Conservation (phyloP, 129 eudicot species). For the Cynara cardunculus region DNA sequence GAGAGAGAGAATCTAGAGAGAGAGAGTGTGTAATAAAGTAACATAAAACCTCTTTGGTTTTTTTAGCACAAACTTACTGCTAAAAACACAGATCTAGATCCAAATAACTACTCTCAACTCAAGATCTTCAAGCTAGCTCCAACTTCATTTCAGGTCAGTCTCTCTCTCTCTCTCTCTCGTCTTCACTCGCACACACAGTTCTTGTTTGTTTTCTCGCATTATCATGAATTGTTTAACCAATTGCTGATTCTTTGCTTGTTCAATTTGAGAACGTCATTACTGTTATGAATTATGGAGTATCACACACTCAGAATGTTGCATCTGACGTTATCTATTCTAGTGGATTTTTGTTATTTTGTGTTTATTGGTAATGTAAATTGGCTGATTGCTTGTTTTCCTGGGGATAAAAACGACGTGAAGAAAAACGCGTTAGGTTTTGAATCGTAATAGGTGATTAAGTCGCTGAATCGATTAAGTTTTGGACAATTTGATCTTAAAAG, state of each 20-base stretch:
- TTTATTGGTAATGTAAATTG: not conserved
- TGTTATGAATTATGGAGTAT: not conserved
- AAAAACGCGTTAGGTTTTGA: not conserved
- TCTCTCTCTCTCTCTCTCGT: not conserved
- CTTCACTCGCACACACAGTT: slow-evolving; percentile 2
- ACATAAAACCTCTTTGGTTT: not conserved
- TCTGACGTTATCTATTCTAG: not conserved
- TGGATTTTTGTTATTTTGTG: not conserved
- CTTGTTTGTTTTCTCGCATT: not conserved
- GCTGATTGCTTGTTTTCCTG: slow-evolving; percentile 11
- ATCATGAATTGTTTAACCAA: not conserved
- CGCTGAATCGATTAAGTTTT: not conserved
- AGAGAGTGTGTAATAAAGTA: slow-evolving; percentile 12
- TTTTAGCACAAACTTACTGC: slow-evolving; percentile 20
- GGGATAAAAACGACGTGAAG: not conserved
- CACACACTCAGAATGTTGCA: not conserved
- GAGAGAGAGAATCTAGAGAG: slow-evolving; percentile 4
- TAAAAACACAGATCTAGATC: slow-evolving; percentile 52
- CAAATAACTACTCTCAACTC: slow-evolving; percentile 23
- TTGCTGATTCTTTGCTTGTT: not conserved
- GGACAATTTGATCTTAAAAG: not conserved
- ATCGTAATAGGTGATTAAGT: not conserved
- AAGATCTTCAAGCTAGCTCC: slow-evolving; percentile 16
- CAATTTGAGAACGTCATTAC: not conserved
- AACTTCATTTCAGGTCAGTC: slow-evolving; percentile 33